Evolutionary conservation across 768 basidiomycete genomes (phyloP).

Genomic region (Termitomyces sp.): DNA sequence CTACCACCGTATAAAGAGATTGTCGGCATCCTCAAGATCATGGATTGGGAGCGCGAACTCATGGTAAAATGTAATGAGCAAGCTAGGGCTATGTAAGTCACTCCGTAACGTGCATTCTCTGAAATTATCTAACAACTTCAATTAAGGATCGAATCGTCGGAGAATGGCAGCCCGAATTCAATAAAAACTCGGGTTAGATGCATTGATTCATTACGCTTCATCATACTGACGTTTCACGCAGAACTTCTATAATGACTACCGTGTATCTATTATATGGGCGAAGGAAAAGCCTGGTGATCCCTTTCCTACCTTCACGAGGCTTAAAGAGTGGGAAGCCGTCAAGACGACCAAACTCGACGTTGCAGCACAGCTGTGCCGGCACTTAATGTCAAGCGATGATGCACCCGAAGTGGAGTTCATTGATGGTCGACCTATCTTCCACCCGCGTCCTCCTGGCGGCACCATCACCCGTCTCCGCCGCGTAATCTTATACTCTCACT

Average conservation of each 20-base stretch:
- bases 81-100: neutral
- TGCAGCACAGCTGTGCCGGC: neutral
- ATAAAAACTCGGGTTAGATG: neutral
- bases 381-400: constrained; percentile 1
- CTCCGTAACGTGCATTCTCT: no score
- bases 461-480: neutral
- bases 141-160: neutral
- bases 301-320: neutral
- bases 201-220: neutral
- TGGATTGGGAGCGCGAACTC: neutral
- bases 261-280: neutral
- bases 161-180: neutral
- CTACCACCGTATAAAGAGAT: constrained; percentile 6
- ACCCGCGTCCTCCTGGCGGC: neutral
- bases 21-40: constrained; percentile 1
- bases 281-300: neutral
- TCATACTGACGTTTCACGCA: neutral
- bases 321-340: neutral
- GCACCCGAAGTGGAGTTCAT: constrained; percentile 2
- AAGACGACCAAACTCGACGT: constrained; percentile 12
- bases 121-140: neutral
- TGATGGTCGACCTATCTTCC: constrained; percentile 4
- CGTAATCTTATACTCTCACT: constrained; percentile 13
- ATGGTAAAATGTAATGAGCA: constrained; percentile 1
- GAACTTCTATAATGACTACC: neutral